Evolutionary conservation across 2,329 filamentous ascomycete genomes (phyloP), one percentile per base, ranked within the genome.

Genomic region (Bimuria novae-zelandiae): DNA sequence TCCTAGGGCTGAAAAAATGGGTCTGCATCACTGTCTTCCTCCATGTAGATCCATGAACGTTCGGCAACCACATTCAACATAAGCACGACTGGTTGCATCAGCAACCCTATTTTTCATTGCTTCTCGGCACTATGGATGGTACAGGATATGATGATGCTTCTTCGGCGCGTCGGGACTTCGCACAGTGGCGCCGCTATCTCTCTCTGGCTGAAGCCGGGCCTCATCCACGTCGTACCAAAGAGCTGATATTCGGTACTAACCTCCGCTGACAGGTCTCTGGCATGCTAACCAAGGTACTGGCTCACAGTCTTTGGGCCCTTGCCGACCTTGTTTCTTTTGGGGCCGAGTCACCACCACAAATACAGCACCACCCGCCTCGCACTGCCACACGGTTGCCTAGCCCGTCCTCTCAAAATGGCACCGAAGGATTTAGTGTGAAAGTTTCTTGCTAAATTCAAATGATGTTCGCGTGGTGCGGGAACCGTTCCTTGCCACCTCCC

Each of bases 331-430:
- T 37, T 37, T 37, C n/a, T 36, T 30, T 17, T 11, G 23, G 33
- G 22, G 33, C 44, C 44, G 29, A 45, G 32, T 39, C 19, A 37
- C 33, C 17, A 16, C 30, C 29, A 36, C 43, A 27, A 36, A 36
- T 46, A 33, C 17, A 19, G 17, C 27, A 37, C 29, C 32, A 29
- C 43, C n/a, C 25, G 21, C 19, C 16, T 48, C 37, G 29, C 43
- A 35, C 43, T 39, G 43, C 43, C 36, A 46, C 50, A 52, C 30
- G 50, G 50, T 48, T 48, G 43, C 43, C 50, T 52, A 37, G 37
- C 11, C 7, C 22, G 29, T 16, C 27, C 43, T 21, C 37, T n/a
- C 11, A 4, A 47, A 30, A 7, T 14, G 17, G 19, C 27, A 22
- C 37, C 36, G 35, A 39, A 39, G 44, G 44, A 47, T 39, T 23